Base-by-base conservation (phyloP, 441 rosid species). In the Capsella rubella region DNA sequence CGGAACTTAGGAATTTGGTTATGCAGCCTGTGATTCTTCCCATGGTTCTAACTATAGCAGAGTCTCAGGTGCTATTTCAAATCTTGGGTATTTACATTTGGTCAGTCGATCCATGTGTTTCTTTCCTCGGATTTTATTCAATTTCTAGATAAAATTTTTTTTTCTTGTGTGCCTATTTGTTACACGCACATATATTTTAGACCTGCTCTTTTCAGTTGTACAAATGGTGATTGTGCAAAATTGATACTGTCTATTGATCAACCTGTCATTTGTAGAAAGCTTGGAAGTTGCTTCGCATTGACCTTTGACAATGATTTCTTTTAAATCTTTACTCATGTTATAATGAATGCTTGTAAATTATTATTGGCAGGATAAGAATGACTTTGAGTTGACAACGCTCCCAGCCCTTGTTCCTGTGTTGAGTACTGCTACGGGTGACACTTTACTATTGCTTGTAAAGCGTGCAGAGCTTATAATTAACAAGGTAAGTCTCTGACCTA, bases 21-120 rank as follows among this genome's bases (percentile, higher is more conserved):
- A 90, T 95, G 98, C 99, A 92, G 75, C 93, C 99, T 8, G 70
- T 95, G 89, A 90, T 95, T 75, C 87, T 95, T 47, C 99, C 99
- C 37, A 95, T 95, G 99, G 97, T 95, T 80, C 85, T 95, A 78
- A 92, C 89, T 5, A 95, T 92, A 77, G 97, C 98, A 45, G 94
- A 89, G 84, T 90, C 96, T 78, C 99, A 95, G 97, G 99, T 94
- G 34, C 56, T 2, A 31, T 21, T 74, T 29, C 71, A 49, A 29
- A 57, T 65, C 27, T 37, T 42, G 27, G 27, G 52, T 37, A 39
- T 4, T 35, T 67, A 34, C 14, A 51, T 59, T 68, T 1, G 3
- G 42, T 52, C 69, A 60, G 12, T 67, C 39, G 70, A 60, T 53
- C 18, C 40, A 18, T 73, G 18, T n/a, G 55, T 31, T 73, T 73